These are phyloP conservation scores for Lachancea fermentati DNA, from an alignment of 805 yeast genomes.

Conservation along the genomic window DNA sequence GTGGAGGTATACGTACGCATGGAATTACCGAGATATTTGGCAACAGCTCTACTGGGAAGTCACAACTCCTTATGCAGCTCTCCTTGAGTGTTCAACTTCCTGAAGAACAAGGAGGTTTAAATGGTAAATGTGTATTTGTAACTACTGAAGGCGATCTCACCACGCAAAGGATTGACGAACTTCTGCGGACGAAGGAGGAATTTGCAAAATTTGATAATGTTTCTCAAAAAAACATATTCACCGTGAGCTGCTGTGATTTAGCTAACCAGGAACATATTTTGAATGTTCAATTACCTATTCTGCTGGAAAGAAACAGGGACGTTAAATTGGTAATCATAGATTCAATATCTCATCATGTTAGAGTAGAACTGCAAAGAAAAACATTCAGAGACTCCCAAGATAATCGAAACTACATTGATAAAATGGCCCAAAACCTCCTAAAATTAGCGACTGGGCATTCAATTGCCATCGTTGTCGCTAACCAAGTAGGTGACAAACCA, in stretches of 20 bases:
- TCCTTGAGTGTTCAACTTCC: conserved; percentile 54
- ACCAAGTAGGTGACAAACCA: conserved; percentile 69
- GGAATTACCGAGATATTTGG: conserved; percentile 74
- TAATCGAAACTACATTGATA: conserved; percentile 39
- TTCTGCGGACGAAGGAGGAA: conserved; percentile 33
- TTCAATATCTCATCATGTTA: conserved; percentile 75
- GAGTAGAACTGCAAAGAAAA: conserved; percentile 50
- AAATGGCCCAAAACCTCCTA: conserved; percentile 44
- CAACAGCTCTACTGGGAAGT: conserved; percentile 79
- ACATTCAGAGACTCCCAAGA: conserved; percentile 34
- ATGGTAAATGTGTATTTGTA: conserved; percentile 55
- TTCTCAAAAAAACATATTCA: conserved; percentile 39
- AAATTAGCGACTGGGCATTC: conserved; percentile 41
- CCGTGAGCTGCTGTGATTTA: conserved; percentile 57
- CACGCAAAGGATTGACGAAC: conserved; percentile 55
- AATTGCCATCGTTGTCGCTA: conserved; percentile 64
- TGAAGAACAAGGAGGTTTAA: conserved; percentile 41
- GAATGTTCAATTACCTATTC: conserved; percentile 59
- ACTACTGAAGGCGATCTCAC: conserved; percentile 74
- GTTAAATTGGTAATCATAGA: conserved; percentile 66
- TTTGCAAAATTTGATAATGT: conserved; percentile 25
- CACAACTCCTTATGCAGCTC: conserved; percentile 69
- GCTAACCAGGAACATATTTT: conserved; percentile 72
- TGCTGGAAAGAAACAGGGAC: conserved; percentile 36
- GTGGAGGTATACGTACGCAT: conserved; percentile 54